Evolutionary conservation across 176 grass and related monocot species (phyloP), one percentile per base, ranked within the genome.

Genomic region (Aechmea fasciata): DNA sequence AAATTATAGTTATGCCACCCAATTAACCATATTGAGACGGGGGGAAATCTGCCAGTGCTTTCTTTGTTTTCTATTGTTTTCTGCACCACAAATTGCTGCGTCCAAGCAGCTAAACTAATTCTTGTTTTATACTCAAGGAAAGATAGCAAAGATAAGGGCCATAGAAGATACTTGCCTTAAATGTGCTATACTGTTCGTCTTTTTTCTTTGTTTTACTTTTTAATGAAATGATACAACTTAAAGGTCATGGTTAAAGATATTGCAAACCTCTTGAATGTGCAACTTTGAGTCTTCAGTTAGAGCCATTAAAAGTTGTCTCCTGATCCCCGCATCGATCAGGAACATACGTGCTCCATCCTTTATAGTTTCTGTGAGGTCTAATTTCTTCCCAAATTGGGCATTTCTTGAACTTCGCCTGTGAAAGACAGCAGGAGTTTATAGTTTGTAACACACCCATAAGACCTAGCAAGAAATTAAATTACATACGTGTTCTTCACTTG

Each of bases 261-360:
- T 28, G 9, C 61, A 14, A 28, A 92, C 94, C 94, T 97, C 94
- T 72, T 97, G 83, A 69, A 97, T 83, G 51, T 97, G 94, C 80
- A 97, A 86, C 75, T 75, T 92, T 17, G 94, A 97, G 66, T 92
- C 94, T 87, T 97, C 94, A 1, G 94, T 97, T 74, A 97, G 81
- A 65, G 94, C 94, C 82, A 90, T 85, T 68, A 92, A 79, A 76
- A 97, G 84, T 69, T 97, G 89, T 69, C 94, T 80, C 51, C 93
- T 83, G 68, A 97, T 92, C 67, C 86, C 93, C 59, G 93, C 80
- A 77, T 97, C 89, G n/a, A 97, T 85, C 53, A 97, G 82, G 83
- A 97, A 90, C 82, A 85, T 64, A 10, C 93, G 83, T 20, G 93
- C 89, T 54, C 93, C 93, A 74, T 97, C 93, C 77, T 97, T 97